Conservation (phyloP, 2,329 filamentous ascomycete species). For the Rosellinia necatrix region DNA sequence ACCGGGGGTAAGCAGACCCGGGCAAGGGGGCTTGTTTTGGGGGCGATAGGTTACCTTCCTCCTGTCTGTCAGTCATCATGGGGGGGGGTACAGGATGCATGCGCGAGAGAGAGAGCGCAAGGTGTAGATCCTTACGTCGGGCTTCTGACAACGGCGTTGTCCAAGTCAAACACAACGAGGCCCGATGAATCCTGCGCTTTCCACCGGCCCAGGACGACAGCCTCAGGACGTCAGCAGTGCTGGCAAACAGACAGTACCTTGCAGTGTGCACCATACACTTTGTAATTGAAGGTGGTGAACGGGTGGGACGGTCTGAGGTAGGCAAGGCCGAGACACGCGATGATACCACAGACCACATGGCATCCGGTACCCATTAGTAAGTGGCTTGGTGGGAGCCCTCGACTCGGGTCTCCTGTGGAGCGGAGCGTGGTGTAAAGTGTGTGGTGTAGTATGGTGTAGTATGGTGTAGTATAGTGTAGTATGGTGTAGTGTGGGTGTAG, state of each 20-base stretch:
- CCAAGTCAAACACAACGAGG: neutral
- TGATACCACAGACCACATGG: constrained; percentile 29
- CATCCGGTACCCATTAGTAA: constrained; percentile 19
- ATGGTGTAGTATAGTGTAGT: too few relatives aligned
- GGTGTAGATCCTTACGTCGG: constrained; percentile 8
- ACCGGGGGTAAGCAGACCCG: constrained; percentile 15
- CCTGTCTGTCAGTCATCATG: constrained; percentile 16
- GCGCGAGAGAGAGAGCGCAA: neutral
- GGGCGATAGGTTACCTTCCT: too few relatives aligned
- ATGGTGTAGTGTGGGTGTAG: neutral
- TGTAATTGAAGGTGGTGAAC: constrained; percentile 11
- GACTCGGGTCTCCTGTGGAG: constrained; percentile 23
- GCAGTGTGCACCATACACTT: constrained; percentile 20
- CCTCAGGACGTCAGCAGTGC: neutral
- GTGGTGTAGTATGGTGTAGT: too few relatives aligned
- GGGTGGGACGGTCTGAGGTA: constrained; percentile 14
- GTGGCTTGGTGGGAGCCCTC: constrained; percentile 27
- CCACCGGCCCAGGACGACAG: constrained; percentile 13
- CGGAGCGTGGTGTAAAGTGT: too few relatives aligned
- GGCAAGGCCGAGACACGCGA: constrained; percentile 22
- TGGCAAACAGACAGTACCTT: constrained; percentile 21
- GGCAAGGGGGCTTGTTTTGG: constrained; percentile 19
- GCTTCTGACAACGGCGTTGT: constrained; percentile 13
- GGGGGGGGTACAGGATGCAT: constrained; percentile 24
- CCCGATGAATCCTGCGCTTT: constrained; percentile 9